phyloP scores from a whole-genome alignment of 2,329 filamentous ascomycete species.

The Madurella fahalii region DNA sequence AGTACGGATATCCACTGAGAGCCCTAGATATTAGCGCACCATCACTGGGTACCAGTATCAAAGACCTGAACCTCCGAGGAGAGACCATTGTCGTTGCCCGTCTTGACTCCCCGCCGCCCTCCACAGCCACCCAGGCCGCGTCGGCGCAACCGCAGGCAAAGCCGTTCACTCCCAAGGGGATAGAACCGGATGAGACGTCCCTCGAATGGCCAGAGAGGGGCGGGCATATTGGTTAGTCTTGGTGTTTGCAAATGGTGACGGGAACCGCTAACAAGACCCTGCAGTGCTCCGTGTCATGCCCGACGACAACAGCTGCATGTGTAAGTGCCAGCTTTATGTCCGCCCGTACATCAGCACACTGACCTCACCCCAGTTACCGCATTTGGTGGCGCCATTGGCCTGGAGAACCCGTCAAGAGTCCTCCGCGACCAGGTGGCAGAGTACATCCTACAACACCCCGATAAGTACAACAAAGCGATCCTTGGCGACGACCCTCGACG shows the following conservation, averaged over 20 bases:
- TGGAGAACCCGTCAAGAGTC: slow-evolving; percentile 38
- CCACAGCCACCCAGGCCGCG: slow-evolving; percentile 11
- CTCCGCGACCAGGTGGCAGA: slow-evolving; percentile 74
- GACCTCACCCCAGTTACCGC: slow-evolving; percentile 56
- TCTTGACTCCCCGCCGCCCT: slow-evolving; percentile 29
- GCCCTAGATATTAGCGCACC: slow-evolving; percentile 54
- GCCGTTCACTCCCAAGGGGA: slow-evolving; percentile 31
- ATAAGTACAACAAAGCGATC: slow-evolving; percentile 70
- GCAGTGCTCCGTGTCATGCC: slow-evolving; percentile 87
- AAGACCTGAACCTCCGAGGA: slow-evolving; percentile 45
- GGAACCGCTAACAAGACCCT: slow-evolving; percentile 36
- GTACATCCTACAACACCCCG: slow-evolving; percentile 68
- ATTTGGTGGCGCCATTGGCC: slow-evolving; percentile 55
- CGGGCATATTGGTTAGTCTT: slow-evolving; percentile 48
- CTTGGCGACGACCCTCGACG: slow-evolving; percentile 67
- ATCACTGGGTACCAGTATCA: slow-evolving; percentile 45
- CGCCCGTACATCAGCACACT: not conserved
- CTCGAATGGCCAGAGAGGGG: slow-evolving; percentile 47
- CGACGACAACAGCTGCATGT: slow-evolving; percentile 93
- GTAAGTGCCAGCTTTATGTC: slow-evolving; percentile 11
- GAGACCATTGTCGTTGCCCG: slow-evolving; percentile 51
- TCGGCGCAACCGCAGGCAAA: slow-evolving; percentile 19
- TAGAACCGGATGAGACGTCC: slow-evolving; percentile 41
- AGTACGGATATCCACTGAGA: slow-evolving; percentile 79
- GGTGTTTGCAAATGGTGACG: slow-evolving; percentile 21